Evolutionary conservation across 331 rosid genomes (phyloP).

Genomic region (Spiraea crenata): DNA sequence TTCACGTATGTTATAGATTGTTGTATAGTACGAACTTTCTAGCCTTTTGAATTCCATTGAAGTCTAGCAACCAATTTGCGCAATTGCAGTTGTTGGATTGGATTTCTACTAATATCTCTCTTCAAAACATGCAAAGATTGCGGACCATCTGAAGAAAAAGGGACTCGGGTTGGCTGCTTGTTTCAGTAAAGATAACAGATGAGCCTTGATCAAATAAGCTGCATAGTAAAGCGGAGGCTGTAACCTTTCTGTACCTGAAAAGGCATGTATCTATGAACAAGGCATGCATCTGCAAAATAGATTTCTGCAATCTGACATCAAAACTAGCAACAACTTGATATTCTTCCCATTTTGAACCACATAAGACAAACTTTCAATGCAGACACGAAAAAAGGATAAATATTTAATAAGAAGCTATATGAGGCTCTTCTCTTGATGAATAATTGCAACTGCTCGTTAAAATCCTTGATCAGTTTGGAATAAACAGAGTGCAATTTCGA

Average conservation of each 20-base stretch:
- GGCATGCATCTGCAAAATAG: neutral
- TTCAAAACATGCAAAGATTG: neutral
- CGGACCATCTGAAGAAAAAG: neutral
- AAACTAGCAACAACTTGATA: neutral
- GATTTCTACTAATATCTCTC: neutral
- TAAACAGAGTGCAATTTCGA: neutral
- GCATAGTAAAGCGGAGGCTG: no score
- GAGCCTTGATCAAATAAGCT: neutral
- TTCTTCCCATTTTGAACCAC: neutral
- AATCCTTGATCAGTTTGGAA: neutral
- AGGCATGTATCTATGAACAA: no score
- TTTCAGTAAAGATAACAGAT: neutral
- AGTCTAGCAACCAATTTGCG: neutral
- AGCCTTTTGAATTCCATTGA: neutral
- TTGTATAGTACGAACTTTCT: no score
- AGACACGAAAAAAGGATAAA: no score
- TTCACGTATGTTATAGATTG: no score
- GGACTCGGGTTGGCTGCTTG: neutral
- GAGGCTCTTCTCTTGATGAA: neutral
- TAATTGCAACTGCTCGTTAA: slow-evolving; percentile 7
- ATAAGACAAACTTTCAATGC: neutral
- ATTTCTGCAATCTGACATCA: neutral
- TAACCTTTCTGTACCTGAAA: no score
- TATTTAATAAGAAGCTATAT: neutral
- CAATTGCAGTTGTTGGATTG: neutral